Conservation (phyloP, 495 filamentous ascomycete genomes). For the Coniosporium apollinis region DNA sequence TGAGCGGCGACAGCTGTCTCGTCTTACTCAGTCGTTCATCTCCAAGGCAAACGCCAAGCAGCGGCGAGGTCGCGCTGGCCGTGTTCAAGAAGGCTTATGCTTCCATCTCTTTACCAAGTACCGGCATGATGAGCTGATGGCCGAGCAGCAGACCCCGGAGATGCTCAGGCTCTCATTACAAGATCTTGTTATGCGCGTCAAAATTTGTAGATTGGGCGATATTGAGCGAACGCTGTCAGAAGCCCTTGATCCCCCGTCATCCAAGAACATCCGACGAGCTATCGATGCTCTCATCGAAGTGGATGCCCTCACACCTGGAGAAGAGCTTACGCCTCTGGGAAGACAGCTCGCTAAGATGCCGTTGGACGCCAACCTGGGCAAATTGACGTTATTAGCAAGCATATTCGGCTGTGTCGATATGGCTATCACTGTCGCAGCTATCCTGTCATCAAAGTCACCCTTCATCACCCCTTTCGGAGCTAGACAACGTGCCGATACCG, state of each 20-base stretch:
- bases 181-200: slow-evolving; percentile 88
- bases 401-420: slow-evolving; percentile 86
- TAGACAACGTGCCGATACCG: slow-evolving; percentile 59
- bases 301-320: slow-evolving; percentile 60
- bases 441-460: slow-evolving; percentile 85
- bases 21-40: slow-evolving; percentile 82
- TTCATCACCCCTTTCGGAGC: slow-evolving; percentile 76
- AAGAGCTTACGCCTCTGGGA: slow-evolving; percentile 77
- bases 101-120: slow-evolving; percentile 88
- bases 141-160: slow-evolving; percentile 85
- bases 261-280: slow-evolving; percentile 80
- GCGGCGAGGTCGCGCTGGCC: slow-evolving; percentile 82
- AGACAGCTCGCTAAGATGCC: slow-evolving; percentile 73
- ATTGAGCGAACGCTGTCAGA: slow-evolving; percentile 81
- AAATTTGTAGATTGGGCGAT: slow-evolving; percentile 84
- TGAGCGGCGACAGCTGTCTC: slow-evolving; percentile 75
- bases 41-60: slow-evolving; percentile 90
- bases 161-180: slow-evolving; percentile 87
- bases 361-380: slow-evolving; percentile 85
- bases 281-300: slow-evolving; percentile 89
- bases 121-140: slow-evolving; percentile 65
- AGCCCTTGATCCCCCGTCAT: slow-evolving; percentile 75
- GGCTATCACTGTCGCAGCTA: slow-evolving; percentile 75
- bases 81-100: slow-evolving; percentile 84
- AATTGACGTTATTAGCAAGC: slow-evolving; percentile 67